Evolutionary conservation across 2,329 filamentous ascomycete species (phyloP), one percentile per base, ranked within the genome.

Genomic region (Epichloe sylvatica): DNA sequence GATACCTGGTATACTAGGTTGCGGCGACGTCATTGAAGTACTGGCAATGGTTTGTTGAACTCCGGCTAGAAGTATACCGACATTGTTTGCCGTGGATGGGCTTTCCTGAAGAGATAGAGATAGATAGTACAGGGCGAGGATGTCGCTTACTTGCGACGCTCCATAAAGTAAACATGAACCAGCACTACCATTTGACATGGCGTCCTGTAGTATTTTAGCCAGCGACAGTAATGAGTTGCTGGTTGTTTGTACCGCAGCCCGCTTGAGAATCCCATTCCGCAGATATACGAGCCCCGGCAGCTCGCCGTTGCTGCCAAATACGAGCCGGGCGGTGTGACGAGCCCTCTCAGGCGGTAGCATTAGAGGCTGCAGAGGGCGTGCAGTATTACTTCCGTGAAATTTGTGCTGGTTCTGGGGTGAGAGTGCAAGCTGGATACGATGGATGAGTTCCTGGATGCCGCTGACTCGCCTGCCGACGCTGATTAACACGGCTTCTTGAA

Each of bases 131-230:
- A 98, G 76, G 2, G 90, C 87, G 36, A 98, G 69, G 37, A 98
- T 97, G 60, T 98, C 92, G 40, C 88, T 81, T 23, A 97, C 88
- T 1, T 88, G 85, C 42, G 84, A 82, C 3, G 81, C 77, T 50
- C 81, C 79, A 51, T 77, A 77, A 21, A 78, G 69, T 11, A 77
- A 69, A 38, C 70, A 69, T 11, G 76, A 71, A 21, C 74, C 72
- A 9, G 73, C 67, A 19, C 77, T 76, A 17, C 81, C 81, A 51
- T 79, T 88, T 2, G 91, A 88, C 80, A 96, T 91, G 33, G 86
- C 83, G 68, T 98, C 92, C 65, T 98, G 92, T 55, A 95, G 94
- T 36, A 98, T 98, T 66, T 98, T 98, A 21, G 92, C 92, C 39
- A 98, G 71, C 0, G 92, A 98, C 2, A 98, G 74, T 17, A 98